Evolutionary conservation across 2,329 filamentous ascomycete genomes (phyloP), one percentile per base, ranked within the genome.

Genomic region (Aspergillus proliferans): DNA sequence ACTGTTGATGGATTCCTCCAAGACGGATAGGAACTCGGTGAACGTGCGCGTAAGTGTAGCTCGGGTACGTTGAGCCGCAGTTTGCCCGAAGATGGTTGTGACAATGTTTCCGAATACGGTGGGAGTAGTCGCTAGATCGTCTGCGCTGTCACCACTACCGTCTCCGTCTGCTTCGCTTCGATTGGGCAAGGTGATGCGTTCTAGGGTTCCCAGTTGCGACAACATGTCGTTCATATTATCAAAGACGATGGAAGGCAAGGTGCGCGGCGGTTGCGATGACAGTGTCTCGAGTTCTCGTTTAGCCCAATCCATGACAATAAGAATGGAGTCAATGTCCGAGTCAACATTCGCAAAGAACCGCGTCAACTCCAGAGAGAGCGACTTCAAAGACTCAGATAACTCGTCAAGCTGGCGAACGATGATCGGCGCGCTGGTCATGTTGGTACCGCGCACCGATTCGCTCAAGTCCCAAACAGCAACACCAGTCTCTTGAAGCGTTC

Each of bases 231-330:
- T 88, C 43, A 95, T 75, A 65, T 94, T 95, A 68, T 89, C 87
- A 65, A 90, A 89, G 40, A 86, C 81, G n/a, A 72, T 66, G 10
- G 83, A 82, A 15, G 85, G 81, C 19, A 94, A 72, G 2, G 83
- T 79, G 40, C 79, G 81, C 1, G 80, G 78, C 6, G 83, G 81
- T 18, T 79, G 72, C 19, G 76, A 76, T 52, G 83, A 80, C 49
- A 93, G 74, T 42, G 84, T 83, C 52, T 83, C 77, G 12, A 97
- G 81, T 67, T 96, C 90, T 56, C 90, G 84, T 63, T 86, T 86
- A 12, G 89, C 88, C 92, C 92, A 96, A 65, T 95, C 89, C 90
- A 97, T 96, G 46, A 94, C 89, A 52, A 93, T 86, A 33, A 97
- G 78, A 57, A 96, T 95, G 52, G 86, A 86, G 65, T 96, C 92